Percentiles rank a stretch among this genome's conserved stretches.
Evolutionary conservation across 257 asterid genomes (phyloP).

Genomic region (Forsythia suspensa): DNA sequence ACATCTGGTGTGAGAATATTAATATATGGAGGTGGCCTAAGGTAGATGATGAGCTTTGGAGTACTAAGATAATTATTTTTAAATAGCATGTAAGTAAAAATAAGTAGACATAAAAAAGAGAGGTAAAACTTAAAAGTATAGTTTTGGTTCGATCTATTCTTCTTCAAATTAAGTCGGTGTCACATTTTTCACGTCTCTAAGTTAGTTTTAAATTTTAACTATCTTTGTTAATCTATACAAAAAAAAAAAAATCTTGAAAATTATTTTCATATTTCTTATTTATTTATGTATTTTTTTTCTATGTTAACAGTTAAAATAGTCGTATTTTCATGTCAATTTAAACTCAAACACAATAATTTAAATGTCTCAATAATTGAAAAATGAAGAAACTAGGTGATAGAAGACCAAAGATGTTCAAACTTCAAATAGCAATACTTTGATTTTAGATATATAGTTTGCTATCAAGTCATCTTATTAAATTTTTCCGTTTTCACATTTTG

Average conservation of each 20-base stretch:
- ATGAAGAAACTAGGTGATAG: not conserved
- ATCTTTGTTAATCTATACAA: too few species aligned
- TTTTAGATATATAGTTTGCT: not conserved
- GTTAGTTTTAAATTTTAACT: not conserved
- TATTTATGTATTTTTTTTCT: too few species aligned
- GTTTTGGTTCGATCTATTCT: not conserved
- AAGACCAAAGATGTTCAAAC: not conserved
- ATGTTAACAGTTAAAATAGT: not conserved
- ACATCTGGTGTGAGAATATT: constrained; percentile 56
- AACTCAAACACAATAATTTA: not conserved
- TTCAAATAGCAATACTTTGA: not conserved
- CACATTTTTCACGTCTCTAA: not conserved
- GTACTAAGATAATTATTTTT: not conserved
- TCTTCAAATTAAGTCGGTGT: too few species aligned
- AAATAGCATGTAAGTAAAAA: not conserved
- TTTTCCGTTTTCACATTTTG: not conserved
- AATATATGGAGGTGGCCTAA: constrained; percentile 33
- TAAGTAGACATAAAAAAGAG: not conserved
- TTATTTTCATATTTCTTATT: too few species aligned
- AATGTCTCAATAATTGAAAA: not conserved
- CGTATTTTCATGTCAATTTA: not conserved
- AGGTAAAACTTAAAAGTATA: not conserved
- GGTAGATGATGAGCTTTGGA: constrained; percentile 40
- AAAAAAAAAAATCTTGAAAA: too few species aligned
- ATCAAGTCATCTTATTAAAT: not conserved